Evolutionary conservation across 139 green algal genomes (phyloP).

Genomic region (Chloropicon primus): DNA sequence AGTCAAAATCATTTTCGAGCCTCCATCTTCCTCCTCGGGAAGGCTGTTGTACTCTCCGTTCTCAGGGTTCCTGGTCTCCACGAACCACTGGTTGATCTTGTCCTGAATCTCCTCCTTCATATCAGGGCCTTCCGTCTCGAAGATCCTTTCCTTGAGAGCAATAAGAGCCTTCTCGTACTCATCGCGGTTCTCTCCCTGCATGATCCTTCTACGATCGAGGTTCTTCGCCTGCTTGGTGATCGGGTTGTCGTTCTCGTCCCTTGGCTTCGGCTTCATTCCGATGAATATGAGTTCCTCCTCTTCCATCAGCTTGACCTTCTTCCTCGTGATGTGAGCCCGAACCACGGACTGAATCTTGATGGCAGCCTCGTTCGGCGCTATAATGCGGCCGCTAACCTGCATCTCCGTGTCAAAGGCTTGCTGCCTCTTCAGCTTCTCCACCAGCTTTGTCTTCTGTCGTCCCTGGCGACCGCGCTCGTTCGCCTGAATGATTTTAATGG

Average conservation of each 20-base stretch:
- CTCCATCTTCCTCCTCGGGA: conserved; percentile 52
- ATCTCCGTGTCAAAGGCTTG: not conserved
- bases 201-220: conserved; percentile 42
- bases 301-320: conserved; percentile 21
- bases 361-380: conserved; percentile 49
- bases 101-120: conserved; percentile 81
- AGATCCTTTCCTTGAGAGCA: conserved; percentile 51
- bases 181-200: conserved; percentile 45
- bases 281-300: conserved; percentile 68
- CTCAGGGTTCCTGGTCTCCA: conserved; percentile 57
- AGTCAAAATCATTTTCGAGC: conserved; percentile 61
- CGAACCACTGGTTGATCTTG: conserved; percentile 80
- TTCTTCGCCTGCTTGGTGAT: conserved; percentile 37
- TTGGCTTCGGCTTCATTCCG: conserved; percentile 51
- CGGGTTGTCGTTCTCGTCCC: conserved; percentile 35
- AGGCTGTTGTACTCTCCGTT: conserved; percentile 69
- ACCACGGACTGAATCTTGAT: conserved; percentile 48
- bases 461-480: conserved; percentile 60
- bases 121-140: conserved; percentile 59
- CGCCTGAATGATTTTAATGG: conserved; percentile 44
- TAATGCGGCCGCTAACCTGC: conserved; percentile 11
- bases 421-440: conserved; percentile 11
- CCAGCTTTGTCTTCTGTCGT: conserved; percentile 30
- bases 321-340: conserved; percentile 48
- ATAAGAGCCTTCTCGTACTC: conserved; percentile 59